Evolutionary conservation across 2,329 filamentous ascomycete genomes (phyloP), one percentile per base, ranked within the genome.

Genomic region (Ophiocordyceps camponoti-leonardi): DNA sequence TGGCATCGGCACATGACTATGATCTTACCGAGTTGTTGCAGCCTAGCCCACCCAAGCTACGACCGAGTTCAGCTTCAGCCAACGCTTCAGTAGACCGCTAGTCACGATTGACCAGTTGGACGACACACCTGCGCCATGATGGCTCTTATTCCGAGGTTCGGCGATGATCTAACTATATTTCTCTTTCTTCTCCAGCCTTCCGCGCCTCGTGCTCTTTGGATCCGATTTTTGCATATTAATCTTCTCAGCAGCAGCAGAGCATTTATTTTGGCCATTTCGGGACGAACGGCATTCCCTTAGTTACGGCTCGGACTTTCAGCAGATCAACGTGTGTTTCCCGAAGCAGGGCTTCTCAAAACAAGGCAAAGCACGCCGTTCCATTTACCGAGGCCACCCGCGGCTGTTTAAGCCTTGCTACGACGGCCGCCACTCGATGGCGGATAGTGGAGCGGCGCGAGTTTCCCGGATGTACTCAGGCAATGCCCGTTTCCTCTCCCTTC

Each of bases 211-310:
- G 3, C 11, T 19, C 4, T 39, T 37, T 39, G n/a, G 35, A 19
- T 19, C 6, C 35, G n/a, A 19, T 11, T 39, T n/a, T 39, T 41
- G 20, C 26, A 35, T 43, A 46, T 46, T 46, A 46, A 46, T 44
- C 18, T 35, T 42, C 30, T 35, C 42, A 37, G 44, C 43, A 44
- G 42, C n/a, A 39, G 16, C 37, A 31, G 26, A 28, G 33, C 33
- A 19, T 18, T 20, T 26, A 33, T 11, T 11, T 22, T 23, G 45
- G 45, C 37, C 23, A 33, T 18, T 19, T 26, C 19, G 42, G 28
- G 28, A 44, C 16, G 33, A 28, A 16, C 33, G 41, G 35, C 28
- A 23, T 16, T 35, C 43, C 20, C 14, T 6, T 22, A 26, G 31
- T 16, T 11, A 22, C 6, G 43, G 43, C 18, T 11, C n/a, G 18